Base-by-base conservation (phyloP, 1,139 yeast genomes). In the Candida smagusa region DNA sequence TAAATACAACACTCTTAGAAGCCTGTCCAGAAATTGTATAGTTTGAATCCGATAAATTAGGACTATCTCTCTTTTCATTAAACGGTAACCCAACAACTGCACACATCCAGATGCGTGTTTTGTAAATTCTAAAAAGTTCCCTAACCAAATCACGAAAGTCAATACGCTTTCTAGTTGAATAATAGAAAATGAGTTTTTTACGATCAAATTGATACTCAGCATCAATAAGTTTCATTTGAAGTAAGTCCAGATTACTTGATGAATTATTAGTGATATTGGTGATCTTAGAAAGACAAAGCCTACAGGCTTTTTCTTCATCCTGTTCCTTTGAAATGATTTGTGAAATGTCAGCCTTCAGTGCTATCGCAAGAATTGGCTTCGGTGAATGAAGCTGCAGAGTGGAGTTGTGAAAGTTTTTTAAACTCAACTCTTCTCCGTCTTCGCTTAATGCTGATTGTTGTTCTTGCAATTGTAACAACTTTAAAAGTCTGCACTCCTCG, bases 301-400 rank as follows among this genome's bases (percentile, higher is more conserved):
- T 68, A 46, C 83, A 74, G 2, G 95, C 92, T 49, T 79, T 80
- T 35, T 78, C 82, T 61, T 85, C 95, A 54, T 84, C 95, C 39
- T 74, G 74, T 41, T 68, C 65, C 58, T 85, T 85, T 45, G 69
- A 65, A 37, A 75, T 53, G 36, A 86, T 67, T 56, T 79, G 85
- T 38, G 74, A 59, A 22, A 80, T 67, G 52, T 86, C 95, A 49
- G 68, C 68, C 11, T 74, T 66, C 48, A 73, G 79, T 2, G 95
- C 94, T 45, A 73, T 65, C 35, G 92, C 72, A 38, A 89, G 60
- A 31, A 92, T 79, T 41, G 87, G 86, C 58, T 92, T 92, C 2
- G 97, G 82, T 46, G 68, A 72, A 46, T 74, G 79, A 31, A 77
- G 58, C 7, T 66, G 55, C 12, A 77, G 71, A 12, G 68, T 82